Percentiles rank a stretch among this genome's conserved stretches.
phyloP scores from a whole-genome alignment of 306 rosid genomes.

The Abrus precatorius region DNA sequence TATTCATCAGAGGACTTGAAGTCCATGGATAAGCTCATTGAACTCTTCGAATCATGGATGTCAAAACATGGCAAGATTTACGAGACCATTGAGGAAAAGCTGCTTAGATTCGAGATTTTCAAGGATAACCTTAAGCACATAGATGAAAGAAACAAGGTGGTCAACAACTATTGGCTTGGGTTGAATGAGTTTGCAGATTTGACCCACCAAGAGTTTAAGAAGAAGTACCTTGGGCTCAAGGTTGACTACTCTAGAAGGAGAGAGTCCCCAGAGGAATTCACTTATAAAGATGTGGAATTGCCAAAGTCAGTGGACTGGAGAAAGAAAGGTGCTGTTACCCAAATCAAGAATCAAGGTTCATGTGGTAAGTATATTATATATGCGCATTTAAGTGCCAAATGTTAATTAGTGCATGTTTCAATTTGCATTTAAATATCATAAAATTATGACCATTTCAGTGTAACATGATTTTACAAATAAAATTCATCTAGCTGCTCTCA shows the following conservation, averaged over 20 bases:
- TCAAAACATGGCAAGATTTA: constrained; percentile 68
- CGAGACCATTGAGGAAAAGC: constrained; percentile 68
- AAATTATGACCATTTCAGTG: no score
- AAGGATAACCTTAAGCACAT: constrained; percentile 74
- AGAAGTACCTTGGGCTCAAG: constrained; percentile 59
- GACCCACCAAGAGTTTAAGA: constrained; percentile 69
- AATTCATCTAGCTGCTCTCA: no score
- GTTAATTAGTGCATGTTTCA: no score
- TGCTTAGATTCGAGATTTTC: constrained; percentile 70
- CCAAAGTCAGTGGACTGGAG: constrained; percentile 84
- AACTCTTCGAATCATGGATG: constrained; percentile 73
- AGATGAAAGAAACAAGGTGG: constrained; percentile 62
- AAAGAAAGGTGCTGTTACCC: constrained; percentile 79
- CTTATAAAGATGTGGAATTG: constrained; percentile 59
- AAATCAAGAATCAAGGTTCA: constrained; percentile 77
- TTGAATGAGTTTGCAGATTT: constrained; percentile 77
- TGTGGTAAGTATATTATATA: constrained; percentile 59
- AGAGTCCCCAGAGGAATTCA: constrained; percentile 58
- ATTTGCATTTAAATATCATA: no score
- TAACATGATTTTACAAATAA: no score
- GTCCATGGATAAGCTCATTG: constrained; percentile 69
- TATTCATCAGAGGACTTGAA: constrained; percentile 67
- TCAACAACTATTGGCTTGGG: constrained; percentile 75
- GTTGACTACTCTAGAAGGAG: constrained; percentile 43
- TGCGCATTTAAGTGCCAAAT: no score